Evolutionary conservation across 345 rosid species (phyloP), one percentile per base, ranked within the genome.

Genomic region (Ceriops zippeliana): DNA sequence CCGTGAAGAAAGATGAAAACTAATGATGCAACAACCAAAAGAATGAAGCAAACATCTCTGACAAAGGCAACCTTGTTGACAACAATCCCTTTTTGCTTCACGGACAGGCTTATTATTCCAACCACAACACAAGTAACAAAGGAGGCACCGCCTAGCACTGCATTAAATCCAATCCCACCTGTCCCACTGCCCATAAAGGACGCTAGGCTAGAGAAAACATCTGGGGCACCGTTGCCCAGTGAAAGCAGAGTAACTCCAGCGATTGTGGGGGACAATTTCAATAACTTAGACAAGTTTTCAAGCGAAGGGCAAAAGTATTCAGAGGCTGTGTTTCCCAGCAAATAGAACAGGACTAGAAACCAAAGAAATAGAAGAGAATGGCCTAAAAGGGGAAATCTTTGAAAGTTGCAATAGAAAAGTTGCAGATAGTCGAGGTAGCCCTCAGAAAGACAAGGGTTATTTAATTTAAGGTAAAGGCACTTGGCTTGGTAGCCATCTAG

Each of bases 231-330:
- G 62, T 93, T 91, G 3, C 98, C 97, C 6, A 93, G 89, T 62
- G 98, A 89, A 73, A 93, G 87, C 56, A 93, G 92, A 32, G 98
- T 93, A 31, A 88, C 90, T 22, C 98, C 97, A 32, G 96, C 91
- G 69, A 93, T 85, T 30, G 95, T 83, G 2, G 98, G 97, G 68
- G 97, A 86, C 61, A 93, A 73, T 59, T 89, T 89, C 67, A 91
- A 67, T 28, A 91, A 62, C 70, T 70, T 72, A 3, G 98, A 88
- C 52, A 93, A 64, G 63, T 80, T 79, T 82, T 90, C 92, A 15
- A 93, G 86, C 1, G 97, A 93, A 66, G 84, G 83, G 69, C 98
- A 93, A 61, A 93, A 93, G 82, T 93, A 93, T 16, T 85, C 89
- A 19, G 98, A 86, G 52, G 98, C 97, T 5, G 98, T 93, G 82